These are phyloP conservation scores for Magnusiomyces suaveolens DNA, from an alignment of 1,139 yeast species.

Conservation along the genomic window DNA sequence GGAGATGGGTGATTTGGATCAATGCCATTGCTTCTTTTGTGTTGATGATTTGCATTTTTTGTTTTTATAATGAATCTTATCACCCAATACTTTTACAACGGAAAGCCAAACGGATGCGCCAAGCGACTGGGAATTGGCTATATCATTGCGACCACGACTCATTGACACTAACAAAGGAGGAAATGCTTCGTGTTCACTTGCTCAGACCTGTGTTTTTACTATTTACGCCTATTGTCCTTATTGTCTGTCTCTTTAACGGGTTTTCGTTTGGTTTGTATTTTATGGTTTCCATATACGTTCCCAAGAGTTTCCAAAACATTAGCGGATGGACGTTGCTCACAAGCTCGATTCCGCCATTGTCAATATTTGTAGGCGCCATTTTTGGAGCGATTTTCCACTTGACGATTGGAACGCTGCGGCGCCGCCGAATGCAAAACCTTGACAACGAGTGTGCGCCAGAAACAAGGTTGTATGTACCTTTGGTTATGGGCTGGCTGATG, in stretches of 20 bases:
- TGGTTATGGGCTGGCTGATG: slow-evolving; percentile 37
- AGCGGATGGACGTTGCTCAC: slow-evolving; percentile 36
- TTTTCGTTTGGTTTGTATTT: slow-evolving; percentile 41
- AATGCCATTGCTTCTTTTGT: slow-evolving; percentile 55
- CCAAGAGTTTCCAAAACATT: slow-evolving; percentile 29
- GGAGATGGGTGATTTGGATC: slow-evolving; percentile 56
- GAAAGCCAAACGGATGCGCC: slow-evolving; percentile 49
- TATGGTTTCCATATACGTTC: slow-evolving; percentile 35
- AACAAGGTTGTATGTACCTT: slow-evolving; percentile 47
- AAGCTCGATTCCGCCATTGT: slow-evolving; percentile 48
- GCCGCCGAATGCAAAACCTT: slow-evolving; percentile 29
- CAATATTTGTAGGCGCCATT: slow-evolving; percentile 48
- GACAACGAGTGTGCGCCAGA: slow-evolving; percentile 48
- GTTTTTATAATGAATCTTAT: slow-evolving; percentile 62
- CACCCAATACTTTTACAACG: slow-evolving; percentile 52
- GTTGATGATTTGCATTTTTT: slow-evolving; percentile 39
- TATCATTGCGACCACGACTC: slow-evolving; percentile 39
- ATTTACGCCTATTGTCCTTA: slow-evolving; percentile 38
- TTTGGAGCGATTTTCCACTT: slow-evolving; percentile 40
- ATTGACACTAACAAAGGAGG: slow-evolving; percentile 33
- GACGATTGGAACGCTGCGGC: slow-evolving; percentile 21
- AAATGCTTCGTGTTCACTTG: slow-evolving; percentile 35
- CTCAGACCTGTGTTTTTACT: slow-evolving; percentile 40
- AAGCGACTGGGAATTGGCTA: slow-evolving; percentile 47
- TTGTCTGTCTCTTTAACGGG: slow-evolving; percentile 37